Evolutionary conservation across 2,329 filamentous ascomycete genomes (phyloP), one percentile per base, ranked within the genome.

Genomic region (Talaromyces rugulosus): DNA sequence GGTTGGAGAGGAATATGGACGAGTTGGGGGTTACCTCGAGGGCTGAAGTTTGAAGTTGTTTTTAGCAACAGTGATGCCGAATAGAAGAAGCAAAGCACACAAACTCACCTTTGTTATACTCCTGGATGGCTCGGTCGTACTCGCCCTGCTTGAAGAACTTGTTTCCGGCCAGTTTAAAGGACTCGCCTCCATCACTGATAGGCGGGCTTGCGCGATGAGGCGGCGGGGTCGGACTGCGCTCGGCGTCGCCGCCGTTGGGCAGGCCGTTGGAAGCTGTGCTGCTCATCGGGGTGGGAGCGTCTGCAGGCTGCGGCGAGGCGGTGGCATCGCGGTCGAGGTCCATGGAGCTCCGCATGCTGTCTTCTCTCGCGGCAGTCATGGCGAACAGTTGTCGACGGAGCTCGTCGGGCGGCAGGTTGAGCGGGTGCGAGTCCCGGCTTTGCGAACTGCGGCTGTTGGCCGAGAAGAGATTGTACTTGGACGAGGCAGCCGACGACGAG

Each of bases 61-160:
- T 58, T 61, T 60, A 61, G 40, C 36, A 53, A 18, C 51, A 14
- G 34, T 9, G 3, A 42, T 42, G 56, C 36, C 4, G 33, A 14
- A 34, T 7, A 47, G 23, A 28, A 47, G 40, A 62, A 62, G 6
- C 23, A 23, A 23, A 23, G 23, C 23, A 23, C 23, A 23, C 4
- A 58, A 50, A 70, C 82, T 63, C 82, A 96, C 94, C 94, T 86
- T 96, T 96, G 68, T 90, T 91, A 77, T 98, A 99, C 77, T 97
- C 92, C 68, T 90, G 85, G 74, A 98, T 93, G 28, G 95, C 94
- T 73, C 90, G 89, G 64, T 83, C 80, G 76, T 94, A 99, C 72
- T 97, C 91, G 74, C 89, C 91, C 66, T 93, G 91, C 81, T 97
- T 98, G 85, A 97, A 99, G 73, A 91, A 94, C 72, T 95, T 95